A percentile compares a stretch with the other conserved stretches of the same genome.
Evolutionary conservation across 108 stramenopile species (phyloP).

Genomic region (Discostella stelligeroides): DNA sequence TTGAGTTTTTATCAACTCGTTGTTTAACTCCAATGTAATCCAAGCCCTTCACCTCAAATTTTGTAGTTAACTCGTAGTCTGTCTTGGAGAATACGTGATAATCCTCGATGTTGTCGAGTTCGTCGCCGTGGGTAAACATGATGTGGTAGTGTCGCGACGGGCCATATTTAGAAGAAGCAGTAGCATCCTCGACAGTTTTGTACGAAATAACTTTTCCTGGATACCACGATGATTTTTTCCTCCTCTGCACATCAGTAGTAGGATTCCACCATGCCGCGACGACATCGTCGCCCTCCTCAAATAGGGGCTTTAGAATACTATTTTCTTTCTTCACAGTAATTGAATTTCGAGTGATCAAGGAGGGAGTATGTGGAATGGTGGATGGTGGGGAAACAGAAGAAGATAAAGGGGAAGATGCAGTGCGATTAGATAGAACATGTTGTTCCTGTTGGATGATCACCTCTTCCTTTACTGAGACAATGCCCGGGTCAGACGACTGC

Average conservation of each 20-base stretch:
- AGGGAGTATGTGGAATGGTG: neutral
- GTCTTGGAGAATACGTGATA: neutral
- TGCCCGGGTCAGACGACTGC: neutral
- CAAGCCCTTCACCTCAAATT: conserved; percentile 8
- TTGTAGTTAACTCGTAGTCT: conserved; percentile 10
- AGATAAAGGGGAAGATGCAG: neutral
- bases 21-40: conserved; percentile 11
- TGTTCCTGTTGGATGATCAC: neutral
- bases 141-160: conserved; percentile 5
- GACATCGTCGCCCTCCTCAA: conserved; percentile 16
- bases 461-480: neutral
- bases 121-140: conserved; percentile 19
- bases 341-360: too few relatives aligned
- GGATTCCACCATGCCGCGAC: conserved; percentile 9
- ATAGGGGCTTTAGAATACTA: conserved; percentile 5
- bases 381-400: neutral
- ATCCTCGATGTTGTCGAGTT: conserved; percentile 4
- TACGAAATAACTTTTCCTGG: conserved; percentile 10
- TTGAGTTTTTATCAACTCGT: neutral
- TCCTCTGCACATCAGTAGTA: neutral
- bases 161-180: conserved; percentile 3
- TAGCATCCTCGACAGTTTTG: neutral
- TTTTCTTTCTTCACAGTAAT: neutral
- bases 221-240: neutral
- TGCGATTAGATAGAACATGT: neutral